Conservation (phyloP, 495 filamentous ascomycete genomes). For the Tuber calosporum region DNA sequence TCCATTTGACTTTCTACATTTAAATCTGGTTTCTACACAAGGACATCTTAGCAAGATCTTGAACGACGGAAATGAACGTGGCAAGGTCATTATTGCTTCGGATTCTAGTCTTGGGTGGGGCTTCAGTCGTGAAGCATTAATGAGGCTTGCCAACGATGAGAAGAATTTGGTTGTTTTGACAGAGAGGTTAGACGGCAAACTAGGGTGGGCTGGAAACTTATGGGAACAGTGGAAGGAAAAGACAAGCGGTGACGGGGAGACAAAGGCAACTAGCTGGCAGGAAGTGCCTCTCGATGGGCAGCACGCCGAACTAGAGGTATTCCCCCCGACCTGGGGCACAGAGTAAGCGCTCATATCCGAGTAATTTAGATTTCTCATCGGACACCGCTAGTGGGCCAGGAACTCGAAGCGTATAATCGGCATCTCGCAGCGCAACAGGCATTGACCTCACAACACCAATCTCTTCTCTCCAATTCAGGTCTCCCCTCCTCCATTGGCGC, state of each 20-base stretch:
- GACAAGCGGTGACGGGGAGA: conserved; percentile 14
- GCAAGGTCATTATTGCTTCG: conserved; percentile 81
- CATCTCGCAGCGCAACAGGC: conserved; percentile 66
- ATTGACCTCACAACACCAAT: conserved; percentile 32
- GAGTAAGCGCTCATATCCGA: conserved; percentile 9
- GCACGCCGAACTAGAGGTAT: conserved; percentile 21
- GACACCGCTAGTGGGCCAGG: conserved; percentile 61
- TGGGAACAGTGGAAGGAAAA: conserved; percentile 38
- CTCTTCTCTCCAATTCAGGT: conserved; percentile 32
- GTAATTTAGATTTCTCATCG: conserved; percentile 42
- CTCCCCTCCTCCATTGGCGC: conserved; percentile 33
- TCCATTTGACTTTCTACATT: conserved; percentile 84
- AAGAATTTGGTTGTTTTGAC: conserved; percentile 81
- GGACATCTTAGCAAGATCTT: conserved; percentile 45
- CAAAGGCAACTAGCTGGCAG: conserved; percentile 26
- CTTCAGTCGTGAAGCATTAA: conserved; percentile 81
- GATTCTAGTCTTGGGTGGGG: conserved; percentile 90
- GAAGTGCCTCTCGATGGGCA: conserved; percentile 31
- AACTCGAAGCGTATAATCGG: conserved; percentile 76
- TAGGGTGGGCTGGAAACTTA: conserved; percentile 29
- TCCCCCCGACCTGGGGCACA: neutral
- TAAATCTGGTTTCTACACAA: conserved; percentile 48
- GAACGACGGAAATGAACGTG: conserved; percentile 43
- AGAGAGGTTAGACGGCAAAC: conserved; percentile 47
- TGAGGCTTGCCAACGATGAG: conserved; percentile 61